Evolutionary conservation across 306 rosid genomes (phyloP).

Genomic region (Astragalus glycyphyllos): DNA sequence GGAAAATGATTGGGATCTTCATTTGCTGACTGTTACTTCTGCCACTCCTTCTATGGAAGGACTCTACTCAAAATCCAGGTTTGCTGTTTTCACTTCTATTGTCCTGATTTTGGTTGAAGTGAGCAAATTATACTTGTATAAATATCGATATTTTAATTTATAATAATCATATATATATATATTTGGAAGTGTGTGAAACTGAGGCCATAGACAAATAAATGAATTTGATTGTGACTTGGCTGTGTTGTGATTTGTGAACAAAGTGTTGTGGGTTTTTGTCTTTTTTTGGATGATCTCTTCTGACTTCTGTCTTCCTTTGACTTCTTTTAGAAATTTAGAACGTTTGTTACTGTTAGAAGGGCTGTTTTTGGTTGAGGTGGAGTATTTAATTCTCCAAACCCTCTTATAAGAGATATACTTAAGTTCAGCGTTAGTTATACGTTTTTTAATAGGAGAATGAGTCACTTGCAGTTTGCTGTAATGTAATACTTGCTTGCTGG

Average conservation of each 20-base stretch:
- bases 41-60: slow-evolving; percentile 63
- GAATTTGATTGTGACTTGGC: slow-evolving; percentile 14
- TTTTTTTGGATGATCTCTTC: slow-evolving; percentile 17
- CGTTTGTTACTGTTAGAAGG: slow-evolving; percentile 4
- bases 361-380: neutral
- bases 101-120: slow-evolving; percentile 15
- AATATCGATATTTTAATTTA: neutral
- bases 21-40: slow-evolving; percentile 75
- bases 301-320: neutral
- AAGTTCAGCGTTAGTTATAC: too few relatives aligned
- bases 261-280: slow-evolving; percentile 16
- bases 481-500: slow-evolving; percentile 16
- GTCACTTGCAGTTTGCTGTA: slow-evolving; percentile 13
- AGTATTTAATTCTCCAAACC: neutral
- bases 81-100: neutral
- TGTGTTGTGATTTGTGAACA: slow-evolving; percentile 25
- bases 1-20: slow-evolving; percentile 80
- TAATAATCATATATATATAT: neutral
- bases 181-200: slow-evolving; percentile 1
- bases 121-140: neutral
- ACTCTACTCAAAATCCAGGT: slow-evolving; percentile 77
- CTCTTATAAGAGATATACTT: neutral
- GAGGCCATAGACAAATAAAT: slow-evolving; percentile 14
- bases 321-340: neutral
- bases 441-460: too few relatives aligned